Percentiles rank a stretch among this genome's conserved stretches.
Evolutionary conservation across 2,329 filamentous ascomycete genomes (phyloP).

Genomic region (Fusarium tjaetaba): DNA sequence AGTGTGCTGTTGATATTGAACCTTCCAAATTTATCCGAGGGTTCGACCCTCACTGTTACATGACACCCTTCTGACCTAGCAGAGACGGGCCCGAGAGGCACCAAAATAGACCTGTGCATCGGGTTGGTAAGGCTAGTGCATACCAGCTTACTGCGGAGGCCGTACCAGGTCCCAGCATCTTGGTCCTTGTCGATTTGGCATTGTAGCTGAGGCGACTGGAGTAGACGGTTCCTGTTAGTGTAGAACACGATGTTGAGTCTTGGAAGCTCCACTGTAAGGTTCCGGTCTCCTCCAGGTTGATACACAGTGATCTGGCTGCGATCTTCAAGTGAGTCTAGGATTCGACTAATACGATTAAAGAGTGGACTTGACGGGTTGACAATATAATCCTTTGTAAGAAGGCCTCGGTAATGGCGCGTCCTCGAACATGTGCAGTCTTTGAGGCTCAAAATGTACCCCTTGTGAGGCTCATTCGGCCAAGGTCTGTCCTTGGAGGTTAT

Average conservation of each 20-base stretch:
- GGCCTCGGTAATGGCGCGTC: not conserved
- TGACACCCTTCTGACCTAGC: conserved; percentile 31
- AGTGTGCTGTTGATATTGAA: conserved; percentile 65
- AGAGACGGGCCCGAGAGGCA: conserved; percentile 56
- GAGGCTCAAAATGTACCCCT: conserved; percentile 25
- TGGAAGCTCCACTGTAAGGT: conserved; percentile 59
- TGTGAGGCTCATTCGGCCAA: conserved; percentile 26
- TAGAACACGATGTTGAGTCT: conserved; percentile 63
- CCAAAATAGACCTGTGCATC: conserved; percentile 60
- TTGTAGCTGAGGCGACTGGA: conserved; percentile 61
- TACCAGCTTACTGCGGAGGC: conserved; percentile 68
- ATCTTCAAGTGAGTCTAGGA: conserved; percentile 35
- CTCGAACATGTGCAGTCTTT: conserved; percentile 20
- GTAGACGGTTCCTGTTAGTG: conserved; percentile 54
- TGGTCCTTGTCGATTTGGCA: conserved; percentile 65
- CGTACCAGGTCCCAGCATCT: conserved; percentile 69
- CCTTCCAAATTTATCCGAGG: conserved; percentile 53
- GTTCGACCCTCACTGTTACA: conserved; percentile 44
- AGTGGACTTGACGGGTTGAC: conserved; percentile 39
- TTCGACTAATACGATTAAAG: conserved; percentile 30
- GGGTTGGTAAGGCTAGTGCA: conserved; percentile 57
- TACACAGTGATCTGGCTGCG: conserved; percentile 28
- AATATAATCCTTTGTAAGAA: conserved; percentile 11
- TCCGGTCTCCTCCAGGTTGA: conserved; percentile 25
- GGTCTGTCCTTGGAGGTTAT: conserved; percentile 31